Conservation (phyloP, 2,329 filamentous ascomycete genomes). For the Mariannaea sp. region DNA sequence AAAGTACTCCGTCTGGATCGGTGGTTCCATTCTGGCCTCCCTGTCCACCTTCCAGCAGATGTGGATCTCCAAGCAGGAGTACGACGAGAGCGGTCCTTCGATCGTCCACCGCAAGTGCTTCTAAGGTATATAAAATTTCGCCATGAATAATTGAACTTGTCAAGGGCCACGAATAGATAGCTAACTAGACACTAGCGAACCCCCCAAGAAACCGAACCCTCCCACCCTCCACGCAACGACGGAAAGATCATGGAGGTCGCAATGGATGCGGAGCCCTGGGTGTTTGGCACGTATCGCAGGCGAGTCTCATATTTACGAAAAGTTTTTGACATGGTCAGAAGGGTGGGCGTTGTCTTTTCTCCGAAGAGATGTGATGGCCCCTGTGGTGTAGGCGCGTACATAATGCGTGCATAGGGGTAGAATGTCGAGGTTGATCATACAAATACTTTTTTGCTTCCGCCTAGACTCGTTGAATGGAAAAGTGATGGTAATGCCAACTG, state of each 20-base stretch:
- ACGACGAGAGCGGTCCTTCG: constrained; percentile 99
- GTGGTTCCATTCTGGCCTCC: constrained; percentile 99
- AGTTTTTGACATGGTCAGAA: constrained; percentile 61
- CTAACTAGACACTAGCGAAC: constrained; percentile 38
- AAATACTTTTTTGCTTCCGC: constrained; percentile 55
- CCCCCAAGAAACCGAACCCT: constrained; percentile 42
- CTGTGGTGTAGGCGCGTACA: constrained; percentile 57
- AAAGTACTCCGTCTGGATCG: constrained; percentile 99
- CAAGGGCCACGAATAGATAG: no score
- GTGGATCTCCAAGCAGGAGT: constrained; percentile 99
- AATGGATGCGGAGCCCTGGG: constrained; percentile 49
- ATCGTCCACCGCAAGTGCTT: constrained; percentile 99
- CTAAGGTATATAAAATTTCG: constrained; percentile 71
- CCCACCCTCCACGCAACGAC: constrained; percentile 43
- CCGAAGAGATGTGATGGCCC: constrained; percentile 53
- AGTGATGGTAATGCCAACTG: constrained; percentile 31
- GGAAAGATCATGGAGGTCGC: constrained; percentile 53
- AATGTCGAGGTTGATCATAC: constrained; percentile 61
- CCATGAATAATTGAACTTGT: no score
- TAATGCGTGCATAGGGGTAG: constrained; percentile 55
- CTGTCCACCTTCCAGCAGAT: constrained; percentile 99
- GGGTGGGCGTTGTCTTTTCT: constrained; percentile 55
- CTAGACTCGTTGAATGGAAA: constrained; percentile 42
- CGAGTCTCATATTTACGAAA: constrained; percentile 62
- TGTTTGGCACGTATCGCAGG: constrained; percentile 54